These are phyloP conservation scores for Digitaria exilis DNA, from an alignment of 202 grass and related monocot genomes.

Conservation along the genomic window DNA sequence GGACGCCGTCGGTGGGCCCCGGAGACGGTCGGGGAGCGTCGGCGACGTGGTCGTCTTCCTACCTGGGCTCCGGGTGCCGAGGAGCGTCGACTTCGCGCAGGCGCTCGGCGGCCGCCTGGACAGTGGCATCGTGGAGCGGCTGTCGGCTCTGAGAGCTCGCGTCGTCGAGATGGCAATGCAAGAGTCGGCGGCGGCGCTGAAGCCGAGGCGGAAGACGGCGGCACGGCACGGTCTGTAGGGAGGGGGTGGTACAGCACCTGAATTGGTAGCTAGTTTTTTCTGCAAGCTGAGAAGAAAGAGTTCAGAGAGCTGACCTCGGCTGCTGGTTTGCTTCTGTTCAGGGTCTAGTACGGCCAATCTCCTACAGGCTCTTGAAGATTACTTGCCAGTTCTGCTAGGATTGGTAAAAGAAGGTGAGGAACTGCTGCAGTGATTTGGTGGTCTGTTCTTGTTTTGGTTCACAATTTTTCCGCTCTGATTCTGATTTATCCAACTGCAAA, in stretches of 20 bases:
- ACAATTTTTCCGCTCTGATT: not conserved
- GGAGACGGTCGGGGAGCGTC: conserved; percentile 64
- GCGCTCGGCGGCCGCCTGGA: conserved; percentile 53
- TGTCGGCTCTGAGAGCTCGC: conserved; percentile 60
- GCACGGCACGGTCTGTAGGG: conserved; percentile 69
- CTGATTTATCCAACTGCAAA: not conserved
- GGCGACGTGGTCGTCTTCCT: conserved; percentile 93
- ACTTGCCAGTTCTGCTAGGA: conserved; percentile 77
- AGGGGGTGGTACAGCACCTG: conserved; percentile 15
- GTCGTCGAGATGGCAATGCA: conserved; percentile 81
- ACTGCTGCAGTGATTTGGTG: not conserved
- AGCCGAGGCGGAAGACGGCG: conserved; percentile 58
- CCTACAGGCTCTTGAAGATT: conserved; percentile 76
- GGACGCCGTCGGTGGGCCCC: conserved; percentile 44
- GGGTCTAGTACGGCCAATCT: conserved; percentile 69
- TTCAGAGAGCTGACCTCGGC: conserved; percentile 33
- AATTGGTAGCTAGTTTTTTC: conserved; percentile 33
- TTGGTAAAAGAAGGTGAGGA: conserved; percentile 81
- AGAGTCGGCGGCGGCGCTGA: conserved; percentile 61
- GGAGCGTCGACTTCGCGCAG: conserved; percentile 66
- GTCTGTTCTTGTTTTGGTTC: not conserved
- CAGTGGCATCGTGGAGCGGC: conserved; percentile 47
- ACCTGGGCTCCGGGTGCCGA: conserved; percentile 80
- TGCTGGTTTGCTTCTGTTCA: conserved; percentile 25
- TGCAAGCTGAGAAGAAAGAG: conserved; percentile 33